These are phyloP conservation scores for Vanrija humicola DNA, from an alignment of 1,284 basidiomycete genomes.

Conservation along the genomic window DNA sequence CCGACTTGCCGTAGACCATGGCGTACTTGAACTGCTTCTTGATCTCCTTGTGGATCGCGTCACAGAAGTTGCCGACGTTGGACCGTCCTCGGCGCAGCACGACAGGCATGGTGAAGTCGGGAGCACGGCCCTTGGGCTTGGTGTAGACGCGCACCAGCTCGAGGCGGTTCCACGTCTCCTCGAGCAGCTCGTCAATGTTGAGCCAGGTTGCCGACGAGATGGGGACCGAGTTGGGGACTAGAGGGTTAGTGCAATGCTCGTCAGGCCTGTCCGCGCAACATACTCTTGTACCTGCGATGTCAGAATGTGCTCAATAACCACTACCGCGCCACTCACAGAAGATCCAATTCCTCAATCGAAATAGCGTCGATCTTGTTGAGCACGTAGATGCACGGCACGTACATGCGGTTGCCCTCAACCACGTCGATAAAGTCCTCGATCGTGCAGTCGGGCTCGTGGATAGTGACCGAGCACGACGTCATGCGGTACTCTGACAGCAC, in stretches of 20 bases:
- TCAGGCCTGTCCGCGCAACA: too few relatives aligned
- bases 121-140: slow-evolving; percentile 83
- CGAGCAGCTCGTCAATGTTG: slow-evolving; percentile 92
- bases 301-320: too few relatives aligned
- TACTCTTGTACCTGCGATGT: slow-evolving; percentile 46
- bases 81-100: slow-evolving; percentile 60
- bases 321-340: slow-evolving; percentile 53
- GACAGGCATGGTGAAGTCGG: slow-evolving; percentile 72
- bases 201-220: slow-evolving; percentile 67
- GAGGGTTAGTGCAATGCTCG: slow-evolving; percentile 45
- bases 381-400: slow-evolving; percentile 87
- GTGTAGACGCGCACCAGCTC: slow-evolving; percentile 78
- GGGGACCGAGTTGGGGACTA: slow-evolving; percentile 84
- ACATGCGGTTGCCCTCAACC: slow-evolving; percentile 89
- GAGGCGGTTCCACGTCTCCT: slow-evolving; percentile 83
- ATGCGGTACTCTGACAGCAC: slow-evolving; percentile 85
- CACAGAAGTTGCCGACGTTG: slow-evolving; percentile 84
- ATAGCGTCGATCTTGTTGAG: slow-evolving; percentile 87
- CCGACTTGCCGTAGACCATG: slow-evolving; percentile 88
- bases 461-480: slow-evolving; percentile 87
- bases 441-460: slow-evolving; percentile 87
- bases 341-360: slow-evolving; percentile 96
- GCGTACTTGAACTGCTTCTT: slow-evolving; percentile 54
- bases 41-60: slow-evolving; percentile 52
- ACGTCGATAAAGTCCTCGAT: slow-evolving; percentile 98